A percentile compares a stretch with the other conserved stretches of the same genome.
Conservation (phyloP, 306 rosid species). For the Calophaca sinica region DNA sequence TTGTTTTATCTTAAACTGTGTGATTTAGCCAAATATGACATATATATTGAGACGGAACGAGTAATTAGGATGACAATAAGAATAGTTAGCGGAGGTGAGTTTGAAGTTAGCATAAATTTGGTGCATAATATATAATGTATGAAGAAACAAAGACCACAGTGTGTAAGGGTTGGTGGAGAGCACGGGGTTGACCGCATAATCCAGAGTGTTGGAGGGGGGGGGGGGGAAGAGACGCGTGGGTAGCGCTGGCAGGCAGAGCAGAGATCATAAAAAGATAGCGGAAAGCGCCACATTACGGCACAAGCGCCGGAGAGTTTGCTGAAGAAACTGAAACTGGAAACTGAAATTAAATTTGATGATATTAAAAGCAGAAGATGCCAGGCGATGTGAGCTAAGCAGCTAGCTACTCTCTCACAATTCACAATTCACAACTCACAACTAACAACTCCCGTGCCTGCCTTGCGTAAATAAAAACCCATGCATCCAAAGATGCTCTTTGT, state of each 20-base stretch:
- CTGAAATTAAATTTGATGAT: too few relatives aligned
- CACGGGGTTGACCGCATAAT: constrained; percentile 45
- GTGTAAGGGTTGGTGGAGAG: constrained; percentile 22
- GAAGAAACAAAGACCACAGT: not conserved
- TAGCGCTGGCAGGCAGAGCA: constrained; percentile 53
- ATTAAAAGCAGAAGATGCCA: not conserved
- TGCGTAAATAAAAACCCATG: constrained; percentile 46
- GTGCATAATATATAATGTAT: not conserved
- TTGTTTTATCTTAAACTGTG: too few relatives aligned
- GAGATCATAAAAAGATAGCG: constrained; percentile 9
- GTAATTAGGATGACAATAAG: too few relatives aligned
- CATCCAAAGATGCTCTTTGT: constrained; percentile 85
- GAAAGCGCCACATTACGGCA: constrained; percentile 37
- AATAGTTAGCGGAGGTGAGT: too few relatives aligned
- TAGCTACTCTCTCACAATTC: not conserved
- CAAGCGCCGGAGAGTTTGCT: constrained; percentile 62
- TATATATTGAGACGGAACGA: too few relatives aligned
- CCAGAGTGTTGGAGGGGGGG: constrained; percentile 38
- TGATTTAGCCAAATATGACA: too few relatives aligned
- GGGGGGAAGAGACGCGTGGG: constrained; percentile 41
- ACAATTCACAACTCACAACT: too few relatives aligned
- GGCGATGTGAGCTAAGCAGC: not conserved
- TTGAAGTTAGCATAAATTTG: too few relatives aligned
- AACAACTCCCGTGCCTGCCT: not conserved
- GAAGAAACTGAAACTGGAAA: constrained; percentile 24